These are phyloP conservation scores for Chytriomyces sp. DNA, from an alignment of 192 early-diverging fungal species.

Conservation along the genomic window DNA sequence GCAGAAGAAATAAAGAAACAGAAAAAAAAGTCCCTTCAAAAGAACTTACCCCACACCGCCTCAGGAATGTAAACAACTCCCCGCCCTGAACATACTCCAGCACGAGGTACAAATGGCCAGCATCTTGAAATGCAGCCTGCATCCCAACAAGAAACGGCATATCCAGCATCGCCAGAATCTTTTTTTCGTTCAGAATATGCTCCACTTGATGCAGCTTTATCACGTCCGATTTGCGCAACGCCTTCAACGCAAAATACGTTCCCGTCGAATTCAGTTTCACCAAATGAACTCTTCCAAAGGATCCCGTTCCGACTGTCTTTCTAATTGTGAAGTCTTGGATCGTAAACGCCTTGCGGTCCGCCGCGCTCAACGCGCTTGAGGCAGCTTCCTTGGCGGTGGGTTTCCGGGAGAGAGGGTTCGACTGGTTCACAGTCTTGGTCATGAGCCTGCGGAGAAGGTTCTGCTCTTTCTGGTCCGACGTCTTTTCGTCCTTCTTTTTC, in stretches of 20 bases:
- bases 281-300: conserved; percentile 93
- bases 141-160: conserved; percentile 88
- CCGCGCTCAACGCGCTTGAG: conserved; percentile 65
- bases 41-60: conserved; percentile 67
- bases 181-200: conserved; percentile 90
- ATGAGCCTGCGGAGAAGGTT: background rate
- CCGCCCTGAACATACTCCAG: conserved; percentile 92
- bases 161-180: conserved; percentile 77
- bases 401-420: background rate
- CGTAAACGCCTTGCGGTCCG: conserved; percentile 64
- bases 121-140: conserved; percentile 82
- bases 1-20: background rate
- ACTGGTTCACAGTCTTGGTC: background rate
- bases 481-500: background rate
- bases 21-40: background rate
- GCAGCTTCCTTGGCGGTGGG: background rate
- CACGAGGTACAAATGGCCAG: conserved; percentile 82
- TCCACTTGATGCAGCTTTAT: conserved; percentile 89
- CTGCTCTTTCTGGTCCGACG: background rate
- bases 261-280: conserved; percentile 71
- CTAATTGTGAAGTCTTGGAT: conserved; percentile 29
- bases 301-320: conserved; percentile 74
- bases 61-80: conserved; percentile 86
- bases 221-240: conserved; percentile 82
- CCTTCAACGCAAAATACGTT: conserved; percentile 89